phyloP scores from a whole-genome alignment of 768 basidiomycete species.

The Amylocystis lapponica region DNA sequence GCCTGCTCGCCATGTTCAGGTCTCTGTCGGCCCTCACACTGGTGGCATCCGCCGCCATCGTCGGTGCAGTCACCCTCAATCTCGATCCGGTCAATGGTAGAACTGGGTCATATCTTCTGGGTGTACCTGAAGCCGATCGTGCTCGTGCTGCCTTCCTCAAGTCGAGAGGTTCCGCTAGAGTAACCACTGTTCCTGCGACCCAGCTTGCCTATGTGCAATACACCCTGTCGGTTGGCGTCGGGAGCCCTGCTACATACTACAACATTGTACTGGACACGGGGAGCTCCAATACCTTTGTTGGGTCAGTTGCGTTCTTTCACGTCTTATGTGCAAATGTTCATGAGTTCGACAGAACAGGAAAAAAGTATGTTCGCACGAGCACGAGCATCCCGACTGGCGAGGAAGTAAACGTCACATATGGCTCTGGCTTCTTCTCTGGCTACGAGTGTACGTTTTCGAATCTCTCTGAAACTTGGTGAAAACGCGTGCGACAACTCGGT shows the following conservation, averaged over 20 bases:
- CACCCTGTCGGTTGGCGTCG: constrained; percentile 17
- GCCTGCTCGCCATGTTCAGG: constrained; percentile 1
- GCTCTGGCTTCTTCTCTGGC: constrained; percentile 45
- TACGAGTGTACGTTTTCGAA: constrained; percentile 6
- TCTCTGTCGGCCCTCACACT: not conserved
- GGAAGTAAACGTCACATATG: constrained; percentile 39
- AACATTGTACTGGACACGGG: constrained; percentile 52
- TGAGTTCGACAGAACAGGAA: constrained; percentile 26
- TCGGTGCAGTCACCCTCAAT: not conserved
- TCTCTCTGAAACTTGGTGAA: not conserved
- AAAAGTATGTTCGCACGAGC: constrained; percentile 35
- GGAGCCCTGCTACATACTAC: constrained; percentile 22
- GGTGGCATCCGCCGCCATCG: not conserved
- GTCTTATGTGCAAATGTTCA: not conserved
- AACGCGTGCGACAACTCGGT: constrained; percentile 5
- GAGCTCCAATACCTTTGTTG: constrained; percentile 52
- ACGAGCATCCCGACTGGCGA: constrained; percentile 33
- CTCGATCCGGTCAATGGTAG: constrained; percentile 2
- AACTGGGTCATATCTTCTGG: not conserved
- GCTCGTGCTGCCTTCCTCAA: not conserved
- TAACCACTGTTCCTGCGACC: constrained; percentile 1
- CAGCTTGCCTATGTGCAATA: constrained; percentile 6
- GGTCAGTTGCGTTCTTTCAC: constrained; percentile 18
- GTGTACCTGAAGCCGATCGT: constrained; percentile 1
- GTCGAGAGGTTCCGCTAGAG: not conserved